Conservation (phyloP, 768 basidiomycete genomes). For the Mycena vitilis region DNA sequence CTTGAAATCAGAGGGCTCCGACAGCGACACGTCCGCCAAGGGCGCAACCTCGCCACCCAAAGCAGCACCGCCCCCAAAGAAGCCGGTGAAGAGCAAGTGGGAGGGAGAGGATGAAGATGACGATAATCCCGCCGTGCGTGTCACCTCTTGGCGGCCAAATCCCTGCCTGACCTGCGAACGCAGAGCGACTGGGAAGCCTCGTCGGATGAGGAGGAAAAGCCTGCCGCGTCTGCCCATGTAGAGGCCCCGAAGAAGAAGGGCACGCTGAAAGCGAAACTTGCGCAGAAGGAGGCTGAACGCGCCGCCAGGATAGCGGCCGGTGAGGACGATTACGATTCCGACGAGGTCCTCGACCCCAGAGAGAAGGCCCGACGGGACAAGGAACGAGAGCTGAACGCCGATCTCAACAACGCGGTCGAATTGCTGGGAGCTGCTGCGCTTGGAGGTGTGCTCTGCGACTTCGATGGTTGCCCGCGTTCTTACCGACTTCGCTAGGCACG, state of each 20-base stretch:
- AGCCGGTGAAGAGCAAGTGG: conserved; percentile 64
- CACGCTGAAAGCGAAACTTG: conserved; percentile 89
- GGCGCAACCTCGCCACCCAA: conserved; percentile 37
- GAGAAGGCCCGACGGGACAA: conserved; percentile 82
- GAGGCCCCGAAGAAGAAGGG: conserved; percentile 93
- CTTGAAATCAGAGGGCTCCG: conserved; percentile 41
- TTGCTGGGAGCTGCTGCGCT: conserved; percentile 79
- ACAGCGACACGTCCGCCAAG: conserved; percentile 49
- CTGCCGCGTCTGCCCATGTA: conserved; percentile 56
- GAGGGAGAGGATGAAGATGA: conserved; percentile 94
- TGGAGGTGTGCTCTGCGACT: conserved; percentile 59
- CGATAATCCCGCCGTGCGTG: conserved; percentile 78
- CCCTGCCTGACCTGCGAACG: conserved; percentile 16
- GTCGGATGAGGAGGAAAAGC: conserved; percentile 75
- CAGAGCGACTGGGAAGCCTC: conserved; percentile 98
- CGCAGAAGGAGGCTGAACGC: conserved; percentile 89
- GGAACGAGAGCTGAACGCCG: conserved; percentile 86
- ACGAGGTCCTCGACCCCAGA: conserved; percentile 81
- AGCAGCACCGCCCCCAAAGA: conserved; percentile 40
- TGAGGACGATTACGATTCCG: conserved; percentile 72
- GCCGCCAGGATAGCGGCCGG: conserved; percentile 59
- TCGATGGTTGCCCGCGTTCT: conserved; percentile 5
- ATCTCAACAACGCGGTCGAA: conserved; percentile 86
- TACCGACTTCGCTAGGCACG: conserved; percentile 58
- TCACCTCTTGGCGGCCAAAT: background rate